A percentile compares a stretch with the other conserved stretches of the same genome.
These are phyloP conservation scores for Hypomontagnella monticulosa DNA, from an alignment of 495 filamentous ascomycete genomes.

Conservation along the genomic window DNA sequence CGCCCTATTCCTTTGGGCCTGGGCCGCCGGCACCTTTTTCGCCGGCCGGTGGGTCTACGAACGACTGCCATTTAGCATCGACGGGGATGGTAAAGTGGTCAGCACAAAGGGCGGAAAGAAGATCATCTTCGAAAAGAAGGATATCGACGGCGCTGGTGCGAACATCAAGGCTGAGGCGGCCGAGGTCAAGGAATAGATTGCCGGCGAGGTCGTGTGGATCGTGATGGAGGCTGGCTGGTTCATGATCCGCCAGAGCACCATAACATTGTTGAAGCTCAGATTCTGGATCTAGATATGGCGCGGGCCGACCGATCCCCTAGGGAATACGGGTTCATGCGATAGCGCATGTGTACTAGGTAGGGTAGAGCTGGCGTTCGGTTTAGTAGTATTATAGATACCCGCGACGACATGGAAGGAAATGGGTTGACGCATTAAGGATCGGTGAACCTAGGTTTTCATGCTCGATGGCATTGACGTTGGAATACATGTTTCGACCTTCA, in stretches of 20 bases:
- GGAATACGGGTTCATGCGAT: not conserved
- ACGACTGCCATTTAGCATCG: constrained; percentile 37
- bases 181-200: constrained; percentile 45
- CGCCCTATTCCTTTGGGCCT: constrained; percentile 69
- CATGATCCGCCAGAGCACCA: constrained; percentile 30
- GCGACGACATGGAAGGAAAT: not conserved
- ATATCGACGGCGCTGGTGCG: constrained; percentile 9
- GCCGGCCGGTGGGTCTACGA: constrained; percentile 61
- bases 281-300: constrained; percentile 19
- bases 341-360: not conserved
- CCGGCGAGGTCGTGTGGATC: constrained; percentile 39
- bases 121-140: constrained; percentile 37
- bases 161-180: constrained; percentile 36
- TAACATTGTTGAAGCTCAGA: constrained; percentile 22
- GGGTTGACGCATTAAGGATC: not conserved
- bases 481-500: constrained; percentile 19
- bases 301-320: not conserved
- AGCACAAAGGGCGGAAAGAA: constrained; percentile 16
- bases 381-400: constrained; percentile 16
- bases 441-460: not conserved
- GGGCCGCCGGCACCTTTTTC: constrained; percentile 66
- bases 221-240: constrained; percentile 41
- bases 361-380: constrained; percentile 27
- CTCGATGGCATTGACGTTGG: constrained; percentile 14
- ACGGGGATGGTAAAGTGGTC: constrained; percentile 21